Percentiles rank a stretch among this genome's conserved stretches.
Evolutionary conservation across 192 early-diverging fungal genomes (phyloP).

Genomic region (Podila epigama): DNA sequence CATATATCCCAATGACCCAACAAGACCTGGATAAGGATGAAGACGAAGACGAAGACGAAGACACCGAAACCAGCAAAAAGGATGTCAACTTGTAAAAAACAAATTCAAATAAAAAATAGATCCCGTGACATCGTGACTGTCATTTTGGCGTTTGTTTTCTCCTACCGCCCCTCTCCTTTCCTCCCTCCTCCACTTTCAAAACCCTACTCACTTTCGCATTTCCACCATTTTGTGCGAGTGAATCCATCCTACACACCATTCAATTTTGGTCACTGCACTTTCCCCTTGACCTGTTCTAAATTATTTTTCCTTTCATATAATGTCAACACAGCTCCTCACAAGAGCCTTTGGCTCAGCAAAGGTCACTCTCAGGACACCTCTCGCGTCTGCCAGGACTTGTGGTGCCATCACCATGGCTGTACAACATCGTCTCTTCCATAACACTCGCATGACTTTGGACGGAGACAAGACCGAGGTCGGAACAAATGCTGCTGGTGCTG

Average conservation of each 20-base stretch:
- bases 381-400: too few species aligned
- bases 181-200: too few species aligned
- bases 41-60: slow-evolving; percentile 5
- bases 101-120: background rate
- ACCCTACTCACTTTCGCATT: too few species aligned
- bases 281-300: background rate
- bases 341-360: slow-evolving; percentile 35
- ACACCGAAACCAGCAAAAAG: background rate
- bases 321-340: slow-evolving; percentile 8
- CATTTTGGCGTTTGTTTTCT: too few species aligned
- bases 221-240: too few species aligned
- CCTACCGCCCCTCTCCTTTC: too few species aligned
- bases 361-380: slow-evolving; percentile 13
- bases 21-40: slow-evolving; percentile 16
- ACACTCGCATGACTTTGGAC: slow-evolving; percentile 6
- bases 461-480: slow-evolving; percentile 8
- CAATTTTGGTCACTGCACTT: too few species aligned
- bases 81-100: too few species aligned
- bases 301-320: background rate
- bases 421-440: slow-evolving; percentile 36
- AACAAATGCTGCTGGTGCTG: background rate
- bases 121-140: too few species aligned
- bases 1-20: slow-evolving; percentile 48
- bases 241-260: too few species aligned
- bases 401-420: background rate